Evolutionary conservation across 805 yeast genomes (phyloP), one percentile per base, ranked within the genome.

Genomic region (Candida morakotiae): DNA sequence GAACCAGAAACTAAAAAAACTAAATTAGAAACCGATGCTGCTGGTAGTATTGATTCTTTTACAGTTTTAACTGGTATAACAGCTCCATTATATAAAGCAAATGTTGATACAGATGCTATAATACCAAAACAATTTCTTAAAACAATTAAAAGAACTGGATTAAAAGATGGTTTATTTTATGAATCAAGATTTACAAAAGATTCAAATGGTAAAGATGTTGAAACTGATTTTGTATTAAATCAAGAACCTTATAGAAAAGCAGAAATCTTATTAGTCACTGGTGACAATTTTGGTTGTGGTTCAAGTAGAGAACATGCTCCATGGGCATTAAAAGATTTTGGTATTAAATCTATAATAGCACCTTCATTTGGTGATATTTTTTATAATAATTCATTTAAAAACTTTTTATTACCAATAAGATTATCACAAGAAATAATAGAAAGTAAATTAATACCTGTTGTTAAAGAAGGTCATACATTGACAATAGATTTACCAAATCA

Each of bases 291-390:
- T 59, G 98, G 98, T 49, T 93, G 98, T 71, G 98, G 98, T 55
- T 89, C 97, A 28, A 89, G 97, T 2, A 87, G 98, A 76, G 98
- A 93, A 65, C 98, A 93, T 56, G 98, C 98, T 23, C 98, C 98
- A 41, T 93, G 98, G 98, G 98, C 98, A 2, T 75, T 93, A 49
- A 89, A 88, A 55, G 98, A 93, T 67, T 93, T 93, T 55, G 98
- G 98, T 64, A 88, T 93, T 63, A 83, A 85, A 63, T 83, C 91
- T 46, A 85, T 93, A 56, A 89, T 93, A 62, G 98, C 98, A 5
- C 98, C 98, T 40, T 88, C 97, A 0, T 93, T 91, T 52, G 98
- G 98, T 62, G 98, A 93, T 66, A 93, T 93, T 53, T 93, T 93
- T 74, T 89, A 87, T 79, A 93, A 86, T 71, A 93, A 93, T 73